Conservation (phyloP, 805 yeast genomes). For the Ogataea minuta region DNA sequence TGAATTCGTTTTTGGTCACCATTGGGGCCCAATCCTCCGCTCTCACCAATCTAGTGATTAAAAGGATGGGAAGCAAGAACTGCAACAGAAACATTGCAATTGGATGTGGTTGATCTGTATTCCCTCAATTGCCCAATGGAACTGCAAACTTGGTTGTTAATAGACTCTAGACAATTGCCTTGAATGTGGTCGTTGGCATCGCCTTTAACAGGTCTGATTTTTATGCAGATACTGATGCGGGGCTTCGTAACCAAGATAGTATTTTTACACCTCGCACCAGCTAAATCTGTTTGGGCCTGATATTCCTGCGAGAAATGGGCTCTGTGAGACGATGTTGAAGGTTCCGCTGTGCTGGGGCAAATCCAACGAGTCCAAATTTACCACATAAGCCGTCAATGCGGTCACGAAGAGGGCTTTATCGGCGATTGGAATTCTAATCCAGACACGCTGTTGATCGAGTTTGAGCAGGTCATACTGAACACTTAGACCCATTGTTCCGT, state of each 20-base stretch:
- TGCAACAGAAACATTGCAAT: neutral
- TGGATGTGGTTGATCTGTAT: neutral
- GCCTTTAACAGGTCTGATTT: too few relatives aligned
- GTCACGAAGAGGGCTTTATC: conserved; percentile 22
- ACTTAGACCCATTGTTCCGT: conserved; percentile 30
- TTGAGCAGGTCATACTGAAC: conserved; percentile 28
- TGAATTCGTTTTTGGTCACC: conserved; percentile 20
- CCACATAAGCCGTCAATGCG: conserved; percentile 17
- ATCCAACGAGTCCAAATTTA: conserved; percentile 14
- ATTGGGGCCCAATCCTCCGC: conserved; percentile 22
- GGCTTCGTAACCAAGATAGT: neutral
- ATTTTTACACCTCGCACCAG: conserved; percentile 16
- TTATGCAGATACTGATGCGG: neutral
- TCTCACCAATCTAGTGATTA: conserved; percentile 4
- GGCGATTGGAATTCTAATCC: conserved; percentile 24
- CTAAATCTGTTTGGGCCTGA: conserved; percentile 25
- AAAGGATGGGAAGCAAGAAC: conserved; percentile 4
- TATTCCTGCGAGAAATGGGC: conserved; percentile 26
- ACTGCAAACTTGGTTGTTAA: too few relatives aligned
- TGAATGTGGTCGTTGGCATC: too few relatives aligned
- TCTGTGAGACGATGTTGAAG: conserved; percentile 15
- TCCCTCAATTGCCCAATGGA: neutral
- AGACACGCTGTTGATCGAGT: conserved; percentile 6
- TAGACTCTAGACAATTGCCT: too few relatives aligned
- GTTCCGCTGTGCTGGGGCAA: conserved; percentile 6